Evolutionary conservation across 23 red algal species (phyloP), one percentile per base, ranked within the genome.

Genomic region (Cyanidioschyzon merolae): DNA sequence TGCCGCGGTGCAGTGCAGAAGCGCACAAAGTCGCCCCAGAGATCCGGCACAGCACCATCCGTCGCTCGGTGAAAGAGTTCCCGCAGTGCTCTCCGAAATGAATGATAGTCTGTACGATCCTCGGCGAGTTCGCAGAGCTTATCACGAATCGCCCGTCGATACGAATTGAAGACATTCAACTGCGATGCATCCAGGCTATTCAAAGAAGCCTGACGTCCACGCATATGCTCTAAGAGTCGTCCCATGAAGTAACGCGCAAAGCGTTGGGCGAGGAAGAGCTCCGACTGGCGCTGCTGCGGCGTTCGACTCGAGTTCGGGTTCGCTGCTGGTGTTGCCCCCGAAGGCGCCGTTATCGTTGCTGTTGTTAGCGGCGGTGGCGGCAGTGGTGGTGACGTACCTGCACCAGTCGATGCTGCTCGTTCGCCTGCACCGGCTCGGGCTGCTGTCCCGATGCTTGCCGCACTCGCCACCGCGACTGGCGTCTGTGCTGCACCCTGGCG

Each of bases 21-120:
- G n/a, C 63, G 21, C 63, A 71, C 63, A 71, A 71, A 71, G 3
- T 71, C 63, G 12, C 16, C 63, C 63, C 63, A 71, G 7, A 71
- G 63, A 27, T 71, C 63, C 12, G 63, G 63, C 63, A 71, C 63
- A 17, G 21, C 63, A 27, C 63, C 63, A 35, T 35, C n/a, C 7
- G 63, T 71, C n/a, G 63, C 63, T 35, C 63, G 63, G 3, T 35
- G 21, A 35, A 27, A 71, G 12, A 71, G 63, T 35, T 71, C 63
- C 63, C 63, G 63, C 12, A 71, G 63, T 27, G 63, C 63, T 35
- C 63, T 25, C 30, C 63, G 63, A 71, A 32, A 71, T 27, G 63
- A 17, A 27, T 71, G 63, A 35, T 71, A 71, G 12, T 71, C 63
- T 32, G 30, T 71, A 7, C 32, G 63, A 3, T 71, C 63, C 32